These are phyloP conservation scores for Tuber indicum DNA, from an alignment of 495 filamentous ascomycete genomes.

Conservation along the genomic window DNA sequence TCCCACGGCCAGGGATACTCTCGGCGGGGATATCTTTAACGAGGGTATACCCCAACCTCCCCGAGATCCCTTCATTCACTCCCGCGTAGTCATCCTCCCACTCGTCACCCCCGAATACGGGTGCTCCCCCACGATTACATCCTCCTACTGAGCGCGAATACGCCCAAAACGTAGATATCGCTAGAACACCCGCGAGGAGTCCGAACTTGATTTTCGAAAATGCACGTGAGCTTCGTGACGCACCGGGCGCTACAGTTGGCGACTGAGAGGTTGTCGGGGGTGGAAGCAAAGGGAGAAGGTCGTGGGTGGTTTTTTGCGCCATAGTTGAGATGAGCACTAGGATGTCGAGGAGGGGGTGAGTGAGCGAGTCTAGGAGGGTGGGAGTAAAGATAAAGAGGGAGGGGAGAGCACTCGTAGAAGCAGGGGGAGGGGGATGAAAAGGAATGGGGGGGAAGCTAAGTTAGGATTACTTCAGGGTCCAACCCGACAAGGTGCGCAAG, in stretches of 20 bases:
- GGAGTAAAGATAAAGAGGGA: not conserved
- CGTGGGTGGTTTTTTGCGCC: not conserved
- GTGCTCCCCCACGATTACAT: not conserved
- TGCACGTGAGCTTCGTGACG: not conserved
- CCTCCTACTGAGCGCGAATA: not conserved
- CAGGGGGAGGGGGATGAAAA: not conserved
- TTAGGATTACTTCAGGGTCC: not conserved
- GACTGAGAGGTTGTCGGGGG: not conserved
- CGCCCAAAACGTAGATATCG: not conserved
- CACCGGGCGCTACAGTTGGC: not conserved
- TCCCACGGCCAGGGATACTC: conserved; percentile 17
- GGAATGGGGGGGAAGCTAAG: not conserved
- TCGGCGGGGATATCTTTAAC: conserved; percentile 27
- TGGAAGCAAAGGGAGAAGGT: not conserved
- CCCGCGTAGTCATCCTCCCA: conserved; percentile 11
- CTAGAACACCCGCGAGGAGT: not conserved
- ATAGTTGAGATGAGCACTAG: not conserved
- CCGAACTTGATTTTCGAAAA: not conserved
- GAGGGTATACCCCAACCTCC: conserved; percentile 33
- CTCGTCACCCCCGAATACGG: not conserved
- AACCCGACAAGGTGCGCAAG: not conserved
- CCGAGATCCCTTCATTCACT: conserved; percentile 12
- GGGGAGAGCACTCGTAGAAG: not conserved
- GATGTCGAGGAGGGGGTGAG: not conserved
- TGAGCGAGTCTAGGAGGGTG: not conserved